phyloP scores from a whole-genome alignment of 352 stramenopile genomes.

The Pythium grandisporangium region DNA sequence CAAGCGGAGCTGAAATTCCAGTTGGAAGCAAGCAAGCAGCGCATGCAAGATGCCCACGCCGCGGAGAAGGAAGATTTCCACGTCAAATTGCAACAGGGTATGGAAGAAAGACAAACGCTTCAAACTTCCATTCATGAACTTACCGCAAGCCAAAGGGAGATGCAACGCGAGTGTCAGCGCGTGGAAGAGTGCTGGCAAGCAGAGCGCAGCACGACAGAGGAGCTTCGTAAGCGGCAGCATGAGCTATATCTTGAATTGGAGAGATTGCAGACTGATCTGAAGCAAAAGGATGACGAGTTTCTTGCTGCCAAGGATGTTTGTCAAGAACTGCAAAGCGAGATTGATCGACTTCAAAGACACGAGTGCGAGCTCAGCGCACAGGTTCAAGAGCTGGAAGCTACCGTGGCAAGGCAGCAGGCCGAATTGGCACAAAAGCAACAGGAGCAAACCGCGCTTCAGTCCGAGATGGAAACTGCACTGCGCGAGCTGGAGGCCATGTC shows the following conservation, averaged over 20 bases:
- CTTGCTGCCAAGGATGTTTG: slow-evolving; percentile 40
- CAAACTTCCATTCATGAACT: slow-evolving; percentile 20
- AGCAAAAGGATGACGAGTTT: slow-evolving; percentile 36
- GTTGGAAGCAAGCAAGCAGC: slow-evolving; percentile 40
- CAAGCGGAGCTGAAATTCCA: slow-evolving; percentile 64
- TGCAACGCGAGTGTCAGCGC: slow-evolving; percentile 19
- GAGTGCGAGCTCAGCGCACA: slow-evolving; percentile 12
- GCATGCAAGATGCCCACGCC: slow-evolving; percentile 30
- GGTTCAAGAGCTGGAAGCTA: slow-evolving; percentile 19
- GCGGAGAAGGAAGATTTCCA: slow-evolving; percentile 23
- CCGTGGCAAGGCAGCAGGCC: slow-evolving; percentile 17
- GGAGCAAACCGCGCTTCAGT: slow-evolving; percentile 38
- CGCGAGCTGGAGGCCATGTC: slow-evolving; percentile 53
- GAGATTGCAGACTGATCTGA: slow-evolving; percentile 15
- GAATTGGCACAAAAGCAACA: slow-evolving; percentile 33
- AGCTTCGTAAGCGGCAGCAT: slow-evolving; percentile 21
- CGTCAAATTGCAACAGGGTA: slow-evolving; percentile 18
- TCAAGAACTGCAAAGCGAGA: slow-evolving; percentile 26
- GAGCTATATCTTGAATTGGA: slow-evolving; percentile 27
- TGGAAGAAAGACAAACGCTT: slow-evolving; percentile 35
- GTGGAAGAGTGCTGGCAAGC: slow-evolving; percentile 14
- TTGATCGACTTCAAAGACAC: slow-evolving; percentile 27
- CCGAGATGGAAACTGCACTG: slow-evolving; percentile 61
- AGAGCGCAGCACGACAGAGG: slow-evolving; percentile 22
- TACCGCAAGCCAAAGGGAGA: slow-evolving; percentile 18